Base-by-base conservation (phyloP, 192 early-diverging fungal species). In the Podila epigama region DNA sequence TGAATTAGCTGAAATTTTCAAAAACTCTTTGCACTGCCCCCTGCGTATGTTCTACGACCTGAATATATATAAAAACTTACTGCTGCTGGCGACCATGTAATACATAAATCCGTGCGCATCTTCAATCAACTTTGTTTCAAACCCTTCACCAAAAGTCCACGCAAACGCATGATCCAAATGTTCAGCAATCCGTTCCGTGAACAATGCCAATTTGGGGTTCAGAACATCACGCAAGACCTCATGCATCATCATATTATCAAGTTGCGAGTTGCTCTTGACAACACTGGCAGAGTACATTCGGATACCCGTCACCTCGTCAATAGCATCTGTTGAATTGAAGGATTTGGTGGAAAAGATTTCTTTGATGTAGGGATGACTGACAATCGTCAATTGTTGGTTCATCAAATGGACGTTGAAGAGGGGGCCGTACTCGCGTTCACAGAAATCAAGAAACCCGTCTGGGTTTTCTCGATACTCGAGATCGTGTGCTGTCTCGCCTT, bases 1-100 rank as follows among this genome's bases (percentile, higher is more conserved):
- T 18, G 18, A 41, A 16, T 6, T n/a, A n/a, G n/a, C n/a, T n/a
- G n/a, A n/a, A n/a, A n/a, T n/a, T n/a, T n/a, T n/a, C n/a, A n/a
- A n/a, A n/a, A n/a, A n/a, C n/a, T n/a, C n/a, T n/a, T n/a, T n/a
- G n/a, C n/a, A n/a, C n/a, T n/a, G n/a, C n/a, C n/a, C n/a, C n/a
- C n/a, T n/a, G n/a, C n/a, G n/a, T n/a, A n/a, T n/a, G n/a, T n/a
- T n/a, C n/a, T n/a, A n/a, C n/a, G n/a, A n/a, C n/a, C n/a, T n/a
- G n/a, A n/a, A n/a, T n/a, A n/a, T n/a, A n/a, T n/a, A n/a, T 48
- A 22, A 5, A 10, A 33, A 62, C 64, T 28, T 72, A 73, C 81
- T 78, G 37, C 75, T 69, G 16, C 58, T 69, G 42, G 81, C 63
- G 35, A 82, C 62, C 66, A 79, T 78, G 15, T 66, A 54, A 44